A percentile compares a stretch with the other conserved stretches of the same genome.
These are phyloP conservation scores for Chytridium lagenaria DNA, from an alignment of 371 early-diverging fungal species.

Conservation along the genomic window DNA sequence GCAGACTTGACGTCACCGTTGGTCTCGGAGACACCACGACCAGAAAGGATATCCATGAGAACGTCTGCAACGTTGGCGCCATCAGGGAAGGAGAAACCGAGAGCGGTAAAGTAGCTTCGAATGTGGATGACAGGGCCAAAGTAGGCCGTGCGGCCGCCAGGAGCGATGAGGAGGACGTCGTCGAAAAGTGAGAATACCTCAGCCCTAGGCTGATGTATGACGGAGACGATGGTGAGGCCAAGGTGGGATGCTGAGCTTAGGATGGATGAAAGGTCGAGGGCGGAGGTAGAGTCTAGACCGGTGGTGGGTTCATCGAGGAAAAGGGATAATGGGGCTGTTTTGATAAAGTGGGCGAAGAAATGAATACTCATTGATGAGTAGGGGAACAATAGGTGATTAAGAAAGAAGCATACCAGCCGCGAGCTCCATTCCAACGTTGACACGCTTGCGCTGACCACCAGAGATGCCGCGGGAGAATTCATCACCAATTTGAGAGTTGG, in stretches of 20 bases:
- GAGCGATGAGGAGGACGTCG: slow-evolving; percentile 80
- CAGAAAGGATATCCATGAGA: slow-evolving; percentile 54
- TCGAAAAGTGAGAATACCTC: slow-evolving; percentile 90
- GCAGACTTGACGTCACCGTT: too few relatives aligned
- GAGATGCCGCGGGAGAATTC: slow-evolving; percentile 67
- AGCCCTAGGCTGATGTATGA: slow-evolving; percentile 79
- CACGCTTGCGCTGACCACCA: slow-evolving; percentile 84
- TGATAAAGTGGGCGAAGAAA: not conserved
- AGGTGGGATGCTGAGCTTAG: slow-evolving; percentile 66
- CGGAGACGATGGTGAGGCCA: slow-evolving; percentile 69
- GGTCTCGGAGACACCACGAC: slow-evolving; percentile 35
- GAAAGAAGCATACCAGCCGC: too few relatives aligned
- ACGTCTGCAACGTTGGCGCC: slow-evolving; percentile 49
- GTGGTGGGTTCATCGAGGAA: slow-evolving; percentile 77
- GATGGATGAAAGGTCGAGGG: slow-evolving; percentile 68
- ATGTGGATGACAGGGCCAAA: slow-evolving; percentile 61
- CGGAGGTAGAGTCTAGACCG: slow-evolving; percentile 79
- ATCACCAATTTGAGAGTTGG: slow-evolving; percentile 82
- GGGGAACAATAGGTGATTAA: not conserved
- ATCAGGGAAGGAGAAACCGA: slow-evolving; percentile 42
- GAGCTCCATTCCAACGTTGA: slow-evolving; percentile 89
- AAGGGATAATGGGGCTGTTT: slow-evolving; percentile 21
- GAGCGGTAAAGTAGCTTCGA: slow-evolving; percentile 40
- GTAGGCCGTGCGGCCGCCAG: slow-evolving; percentile 76
- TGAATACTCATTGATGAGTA: not conserved